Evolutionary conservation across 495 filamentous ascomycete genomes (phyloP), one percentile per base, ranked within the genome.

Genomic region (Annulohypoxylon bovei): DNA sequence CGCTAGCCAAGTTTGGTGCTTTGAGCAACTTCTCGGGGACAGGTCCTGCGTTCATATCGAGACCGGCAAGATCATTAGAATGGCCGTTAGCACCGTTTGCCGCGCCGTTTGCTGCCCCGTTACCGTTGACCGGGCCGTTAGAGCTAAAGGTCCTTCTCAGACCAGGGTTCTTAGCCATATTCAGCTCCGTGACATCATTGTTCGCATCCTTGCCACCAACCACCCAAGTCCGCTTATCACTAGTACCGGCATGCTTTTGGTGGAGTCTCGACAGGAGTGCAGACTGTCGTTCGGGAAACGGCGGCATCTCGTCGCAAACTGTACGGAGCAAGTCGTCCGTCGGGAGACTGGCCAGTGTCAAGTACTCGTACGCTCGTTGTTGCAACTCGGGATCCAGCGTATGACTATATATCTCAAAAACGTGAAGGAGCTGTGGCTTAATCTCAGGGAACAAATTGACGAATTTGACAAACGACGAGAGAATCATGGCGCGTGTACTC

Each of bases 381-480:
- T 99, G 96, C 67, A 99, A 80, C 75, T 99, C 96, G 0, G 96
- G 91, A 72, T 99, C 96, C 14, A 97, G 86, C 2, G 93, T 95
- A 78, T 98, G 93, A 78, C 94, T 97, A 83, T 97, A 99, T 16
- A 92, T 82, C 47, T 88, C 86, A 82, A 99, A 99, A 25, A 97
- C 90, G 64, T 93, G 90, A 47, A 98, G 81, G 1, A 98, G 88
- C 77, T 97, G 95, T 1, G 94, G 92, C 75, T 98, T 99, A 81
- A 99, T 98, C 76, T 99, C 96, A 9, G 96, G 96, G 78, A 99
- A 99, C 44, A 99, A 82, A 78, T 98, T 98, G 78, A 99, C 92
- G 65, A 95, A 99, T 80, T 99, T 99, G 83, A 99, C 85, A 75
- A 97, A 98, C 4, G 88, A 93, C 0, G 94, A 97, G 44, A 99